phyloP scores from a whole-genome alignment of 1,284 basidiomycete genomes.

The Fistulina hepatica region DNA sequence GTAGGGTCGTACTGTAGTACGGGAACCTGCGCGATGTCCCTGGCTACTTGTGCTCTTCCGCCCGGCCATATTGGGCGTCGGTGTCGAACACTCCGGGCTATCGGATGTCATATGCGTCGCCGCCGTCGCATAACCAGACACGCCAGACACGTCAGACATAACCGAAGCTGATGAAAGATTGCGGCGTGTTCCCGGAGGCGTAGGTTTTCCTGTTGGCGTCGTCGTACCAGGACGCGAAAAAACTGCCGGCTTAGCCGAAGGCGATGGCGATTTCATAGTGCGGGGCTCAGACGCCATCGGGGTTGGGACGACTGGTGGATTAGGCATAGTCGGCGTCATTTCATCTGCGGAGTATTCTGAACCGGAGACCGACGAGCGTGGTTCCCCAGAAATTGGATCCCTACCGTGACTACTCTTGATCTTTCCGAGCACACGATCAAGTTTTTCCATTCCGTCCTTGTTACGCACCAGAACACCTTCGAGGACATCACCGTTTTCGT shows the following conservation, averaged over 20 bases:
- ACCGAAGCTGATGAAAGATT: slow-evolving; percentile 57
- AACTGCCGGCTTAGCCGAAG: slow-evolving; percentile 11
- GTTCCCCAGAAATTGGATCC: slow-evolving; percentile 19
- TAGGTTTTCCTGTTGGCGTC: slow-evolving; percentile 23
- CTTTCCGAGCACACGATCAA: slow-evolving; percentile 72
- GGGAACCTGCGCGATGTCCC: not conserved
- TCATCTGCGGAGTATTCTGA: slow-evolving; percentile 53
- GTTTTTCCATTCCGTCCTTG: slow-evolving; percentile 52
- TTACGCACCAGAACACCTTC: slow-evolving; percentile 48
- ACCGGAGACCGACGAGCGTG: slow-evolving; percentile 32
- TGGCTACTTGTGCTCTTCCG: too few species aligned
- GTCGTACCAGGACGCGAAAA: slow-evolving; percentile 29
- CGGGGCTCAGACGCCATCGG: slow-evolving; percentile 18
- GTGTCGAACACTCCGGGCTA: slow-evolving; percentile 19
- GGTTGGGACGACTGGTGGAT: slow-evolving; percentile 11
- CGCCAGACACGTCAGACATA: slow-evolving; percentile 44
- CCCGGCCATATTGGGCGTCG: too few species aligned
- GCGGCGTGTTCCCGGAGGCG: slow-evolving; percentile 28
- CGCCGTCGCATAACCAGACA: slow-evolving; percentile 44
- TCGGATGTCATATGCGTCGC: slow-evolving; percentile 23
- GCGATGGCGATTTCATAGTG: slow-evolving; percentile 6
- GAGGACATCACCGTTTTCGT: slow-evolving; percentile 41
- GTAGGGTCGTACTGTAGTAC: slow-evolving; percentile 15
- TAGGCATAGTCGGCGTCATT: not conserved
- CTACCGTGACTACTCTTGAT: slow-evolving; percentile 35